phyloP scores from a whole-genome alignment of 805 yeast species.

The Nakazawaea anatomiae region DNA sequence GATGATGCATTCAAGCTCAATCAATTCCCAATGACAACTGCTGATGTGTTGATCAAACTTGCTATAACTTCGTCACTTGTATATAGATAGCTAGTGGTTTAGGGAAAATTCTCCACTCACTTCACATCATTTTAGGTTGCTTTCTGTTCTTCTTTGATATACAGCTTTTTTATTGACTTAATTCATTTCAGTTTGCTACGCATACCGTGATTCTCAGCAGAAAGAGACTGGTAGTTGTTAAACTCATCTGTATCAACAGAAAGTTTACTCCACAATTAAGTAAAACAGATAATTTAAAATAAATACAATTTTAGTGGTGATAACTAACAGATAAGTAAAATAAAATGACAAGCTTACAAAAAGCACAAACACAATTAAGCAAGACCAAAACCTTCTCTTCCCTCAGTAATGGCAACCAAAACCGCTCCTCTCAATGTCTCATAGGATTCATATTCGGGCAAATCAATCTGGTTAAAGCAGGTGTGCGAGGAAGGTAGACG shows the following conservation, averaged over 20 bases:
- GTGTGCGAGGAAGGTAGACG: slow-evolving; percentile 95
- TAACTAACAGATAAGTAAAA: not conserved
- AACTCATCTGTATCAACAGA: too few species aligned
- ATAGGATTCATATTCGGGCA: slow-evolving; percentile 89
- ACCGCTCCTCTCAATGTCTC: slow-evolving; percentile 78
- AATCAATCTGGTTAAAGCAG: slow-evolving; percentile 90
- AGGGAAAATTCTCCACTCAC: not conserved
- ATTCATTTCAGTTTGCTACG: too few species aligned
- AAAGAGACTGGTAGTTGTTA: too few species aligned
- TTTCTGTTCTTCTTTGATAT: too few species aligned
- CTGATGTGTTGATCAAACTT: not conserved
- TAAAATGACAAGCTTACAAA: not conserved
- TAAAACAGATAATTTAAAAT: not conserved
- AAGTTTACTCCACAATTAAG: too few species aligned
- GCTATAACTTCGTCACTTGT: not conserved
- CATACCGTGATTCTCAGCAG: too few species aligned
- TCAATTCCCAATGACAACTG: too few species aligned
- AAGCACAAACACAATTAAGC: slow-evolving; percentile 28
- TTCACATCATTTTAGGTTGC: not conserved
- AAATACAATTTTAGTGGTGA: not conserved
- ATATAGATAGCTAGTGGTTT: not conserved
- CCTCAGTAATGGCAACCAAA: slow-evolving; percentile 84
- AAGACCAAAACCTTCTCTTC: slow-evolving; percentile 93
- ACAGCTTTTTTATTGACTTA: too few species aligned
- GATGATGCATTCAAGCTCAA: too few species aligned